Percentiles rank a stretch among this genome's conserved stretches.
phyloP scores from a whole-genome alignment of 1,284 basidiomycete genomes.

The Kalmanozyma brasiliensis region DNA sequence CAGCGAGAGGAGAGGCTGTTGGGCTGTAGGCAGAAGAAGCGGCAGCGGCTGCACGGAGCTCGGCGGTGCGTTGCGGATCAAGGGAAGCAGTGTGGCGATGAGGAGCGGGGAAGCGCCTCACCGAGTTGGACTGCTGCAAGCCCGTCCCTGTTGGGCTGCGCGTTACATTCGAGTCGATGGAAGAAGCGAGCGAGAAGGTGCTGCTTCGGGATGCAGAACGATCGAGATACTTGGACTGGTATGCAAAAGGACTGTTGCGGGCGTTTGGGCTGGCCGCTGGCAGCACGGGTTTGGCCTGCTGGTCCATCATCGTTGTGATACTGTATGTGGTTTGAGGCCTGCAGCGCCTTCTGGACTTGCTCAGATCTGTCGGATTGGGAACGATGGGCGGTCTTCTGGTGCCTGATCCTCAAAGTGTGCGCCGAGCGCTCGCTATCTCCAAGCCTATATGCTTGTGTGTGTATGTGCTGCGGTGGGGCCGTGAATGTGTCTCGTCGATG shows the following conservation, averaged over 20 bases:
- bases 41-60: slow-evolving; percentile 33
- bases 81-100: slow-evolving; percentile 60
- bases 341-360: too few relatives aligned
- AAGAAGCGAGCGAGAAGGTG: slow-evolving; percentile 52
- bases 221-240: slow-evolving; percentile 62
- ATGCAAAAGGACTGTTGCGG: slow-evolving; percentile 57
- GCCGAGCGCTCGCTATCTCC: neutral
- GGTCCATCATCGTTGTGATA: too few relatives aligned
- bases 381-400: too few relatives aligned
- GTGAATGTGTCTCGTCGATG: neutral
- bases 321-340: too few relatives aligned
- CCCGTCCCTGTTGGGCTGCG: slow-evolving; percentile 20
- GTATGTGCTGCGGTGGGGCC: neutral
- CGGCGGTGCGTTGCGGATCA: slow-evolving; percentile 47
- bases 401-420: too few relatives aligned
- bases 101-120: slow-evolving; percentile 53
- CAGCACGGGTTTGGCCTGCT: slow-evolving; percentile 38
- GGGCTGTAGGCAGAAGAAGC: slow-evolving; percentile 21
- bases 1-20: slow-evolving; percentile 14
- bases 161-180: slow-evolving; percentile 9
- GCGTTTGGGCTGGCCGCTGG: slow-evolving; percentile 53
- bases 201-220: slow-evolving; percentile 56
- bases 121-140: slow-evolving; percentile 48
- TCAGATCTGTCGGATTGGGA: too few relatives aligned
- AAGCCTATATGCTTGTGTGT: slow-evolving; percentile 2